Conservation (phyloP, 805 yeast species). For the Vanderwaltozyma tropicalis region DNA sequence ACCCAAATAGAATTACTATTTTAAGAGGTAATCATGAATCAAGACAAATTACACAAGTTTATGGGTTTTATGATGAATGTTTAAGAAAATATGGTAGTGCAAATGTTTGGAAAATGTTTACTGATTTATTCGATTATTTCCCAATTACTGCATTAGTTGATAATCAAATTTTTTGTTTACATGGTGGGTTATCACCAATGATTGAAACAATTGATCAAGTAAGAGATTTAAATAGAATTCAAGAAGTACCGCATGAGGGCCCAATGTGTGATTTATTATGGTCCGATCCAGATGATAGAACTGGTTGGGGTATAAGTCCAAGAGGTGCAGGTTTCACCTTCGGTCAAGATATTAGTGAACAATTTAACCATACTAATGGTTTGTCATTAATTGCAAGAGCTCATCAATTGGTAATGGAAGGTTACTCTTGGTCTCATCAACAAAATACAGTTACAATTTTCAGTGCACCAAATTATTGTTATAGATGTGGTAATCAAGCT, state of each 20-base stretch:
- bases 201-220: conserved; percentile 86
- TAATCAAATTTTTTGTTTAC: conserved; percentile 77
- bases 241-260: conserved; percentile 94
- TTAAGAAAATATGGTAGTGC: conserved; percentile 84
- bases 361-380: conserved; percentile 80
- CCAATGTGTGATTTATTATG: conserved; percentile 92
- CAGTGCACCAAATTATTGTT: conserved; percentile 90
- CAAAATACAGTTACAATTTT: conserved; percentile 86
- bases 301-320: conserved; percentile 95
- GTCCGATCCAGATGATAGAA: conserved; percentile 95
- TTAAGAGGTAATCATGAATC: conserved; percentile 91
- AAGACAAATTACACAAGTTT: conserved; percentile 89
- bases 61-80: conserved; percentile 92
- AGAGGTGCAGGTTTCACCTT: conserved; percentile 97
- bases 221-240: conserved; percentile 75
- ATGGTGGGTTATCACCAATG: conserved; percentile 90
- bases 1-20: conserved; percentile 81
- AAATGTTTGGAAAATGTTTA: conserved; percentile 81
- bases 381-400: conserved; percentile 80
- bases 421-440: conserved; percentile 86
- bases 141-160: conserved; percentile 88
- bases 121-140: conserved; percentile 82
- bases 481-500: conserved; percentile 93
- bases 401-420: conserved; percentile 93
- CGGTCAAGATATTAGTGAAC: conserved; percentile 87